Conservation (phyloP, 2,329 filamentous ascomycete species). For the Torrubiellomyces zombiae region DNA sequence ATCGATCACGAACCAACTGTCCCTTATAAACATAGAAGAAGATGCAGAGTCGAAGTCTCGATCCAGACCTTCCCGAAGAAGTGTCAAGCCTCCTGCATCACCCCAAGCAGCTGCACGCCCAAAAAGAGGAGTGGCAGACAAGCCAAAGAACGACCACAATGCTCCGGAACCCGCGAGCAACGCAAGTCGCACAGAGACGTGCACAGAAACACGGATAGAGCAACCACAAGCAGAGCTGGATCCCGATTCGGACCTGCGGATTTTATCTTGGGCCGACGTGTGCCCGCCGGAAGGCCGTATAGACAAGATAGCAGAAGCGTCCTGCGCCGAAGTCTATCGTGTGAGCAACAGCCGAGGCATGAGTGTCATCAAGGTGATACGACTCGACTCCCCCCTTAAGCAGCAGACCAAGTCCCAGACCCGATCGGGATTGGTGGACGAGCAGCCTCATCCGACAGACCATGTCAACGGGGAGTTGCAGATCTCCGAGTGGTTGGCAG, state of each 20-base stretch:
- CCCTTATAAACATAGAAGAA: slow-evolving; percentile 13
- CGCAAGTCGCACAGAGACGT: too few relatives aligned
- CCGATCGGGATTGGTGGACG: slow-evolving; percentile 36
- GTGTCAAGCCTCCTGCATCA: too few relatives aligned
- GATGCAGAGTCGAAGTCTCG: slow-evolving; percentile 2
- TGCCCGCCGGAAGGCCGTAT: slow-evolving; percentile 35
- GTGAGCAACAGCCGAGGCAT: slow-evolving; percentile 41
- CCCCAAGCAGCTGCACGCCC: too few relatives aligned
- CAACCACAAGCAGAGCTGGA: too few relatives aligned
- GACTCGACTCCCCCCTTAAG: slow-evolving; percentile 40
- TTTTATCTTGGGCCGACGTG: slow-evolving; percentile 40
- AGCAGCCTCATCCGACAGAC: slow-evolving; percentile 36
- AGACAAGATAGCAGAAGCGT: slow-evolving; percentile 49
- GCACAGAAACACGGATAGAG: too few relatives aligned
- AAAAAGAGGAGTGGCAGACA: slow-evolving; percentile 1
- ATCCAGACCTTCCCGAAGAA: slow-evolving; percentile 6
- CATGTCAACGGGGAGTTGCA: slow-evolving; percentile 41
- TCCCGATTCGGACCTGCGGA: slow-evolving; percentile 14
- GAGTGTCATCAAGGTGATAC: slow-evolving; percentile 49
- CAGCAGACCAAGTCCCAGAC: slow-evolving; percentile 39
- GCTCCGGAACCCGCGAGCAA: not conserved
- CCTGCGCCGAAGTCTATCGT: slow-evolving; percentile 49
- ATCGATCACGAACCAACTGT: slow-evolving; percentile 18
- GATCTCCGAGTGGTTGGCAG: slow-evolving; percentile 47
- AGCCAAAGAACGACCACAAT: slow-evolving; percentile 3